These are phyloP conservation scores for Ailanthus altissimus DNA, from an alignment of 345 rosid genomes.

Conservation along the genomic window DNA sequence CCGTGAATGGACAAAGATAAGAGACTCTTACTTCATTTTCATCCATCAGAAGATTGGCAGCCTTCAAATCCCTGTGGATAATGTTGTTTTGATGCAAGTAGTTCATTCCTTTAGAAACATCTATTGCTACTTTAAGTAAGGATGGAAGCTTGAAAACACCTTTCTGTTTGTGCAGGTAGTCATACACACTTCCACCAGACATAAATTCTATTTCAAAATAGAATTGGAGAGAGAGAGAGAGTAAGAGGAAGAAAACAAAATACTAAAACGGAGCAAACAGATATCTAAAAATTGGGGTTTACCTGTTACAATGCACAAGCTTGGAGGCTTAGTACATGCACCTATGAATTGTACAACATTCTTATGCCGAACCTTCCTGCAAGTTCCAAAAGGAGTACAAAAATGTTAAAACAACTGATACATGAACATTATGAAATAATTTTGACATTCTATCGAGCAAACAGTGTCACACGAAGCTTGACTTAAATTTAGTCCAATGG, in stretches of 20 bases:
- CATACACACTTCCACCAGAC: conserved; percentile 98
- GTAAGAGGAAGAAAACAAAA: conserved; percentile 3
- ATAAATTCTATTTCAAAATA: conserved; percentile 59
- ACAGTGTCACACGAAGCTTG: not conserved
- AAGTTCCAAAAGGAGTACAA: conserved; percentile 27
- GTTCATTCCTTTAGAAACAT: conserved; percentile 96
- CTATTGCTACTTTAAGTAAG: conserved; percentile 84
- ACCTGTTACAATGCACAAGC: conserved; percentile 94
- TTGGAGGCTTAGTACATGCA: conserved; percentile 94
- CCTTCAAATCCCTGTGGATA: conserved; percentile 96
- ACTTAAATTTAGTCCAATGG: not conserved
- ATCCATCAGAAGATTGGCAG: conserved; percentile 95
- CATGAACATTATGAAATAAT: not conserved
- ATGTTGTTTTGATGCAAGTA: conserved; percentile 94
- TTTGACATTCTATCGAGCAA: not conserved
- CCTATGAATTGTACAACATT: conserved; percentile 98
- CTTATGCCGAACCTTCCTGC: conserved; percentile 93
- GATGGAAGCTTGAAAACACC: conserved; percentile 92
- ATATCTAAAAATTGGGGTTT: conserved; percentile 19
- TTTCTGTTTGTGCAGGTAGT: conserved; percentile 90
- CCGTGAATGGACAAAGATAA: not conserved
- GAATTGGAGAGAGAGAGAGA: not conserved
- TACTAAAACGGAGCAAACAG: not conserved
- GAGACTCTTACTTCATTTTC: conserved; percentile 80
- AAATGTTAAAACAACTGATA: not conserved